Evolutionary conservation across 306 rosid genomes (phyloP), one percentile per base, ranked within the genome.

Genomic region (Ochetophila trinervis): DNA sequence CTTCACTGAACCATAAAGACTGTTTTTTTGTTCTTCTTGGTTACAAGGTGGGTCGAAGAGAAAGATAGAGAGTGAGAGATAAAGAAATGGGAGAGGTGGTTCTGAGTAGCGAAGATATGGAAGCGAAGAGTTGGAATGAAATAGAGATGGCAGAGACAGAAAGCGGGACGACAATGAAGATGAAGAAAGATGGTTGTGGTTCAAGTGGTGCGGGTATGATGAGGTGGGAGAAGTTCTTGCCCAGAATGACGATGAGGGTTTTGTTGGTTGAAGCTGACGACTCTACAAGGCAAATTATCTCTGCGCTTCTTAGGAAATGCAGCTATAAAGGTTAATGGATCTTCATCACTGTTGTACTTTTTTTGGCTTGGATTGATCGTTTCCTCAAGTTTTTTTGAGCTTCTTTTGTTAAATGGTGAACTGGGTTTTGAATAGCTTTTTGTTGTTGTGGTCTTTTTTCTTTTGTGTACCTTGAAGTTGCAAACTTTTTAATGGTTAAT

Each of bases 251-350:
- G 73, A 53, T 94, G 71, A 85, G 96, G 64, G 96, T 94, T 1
- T 71, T 94, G 53, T 75, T 94, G 66, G 96, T 88, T 34, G 99
- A 94, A 74, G 86, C 99, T 4, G 99, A 94, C 72, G 99, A 94
- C 34, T 94, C 91, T 51, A 94, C 99, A 4, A 80, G 99, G 42
- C 99, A 94, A 79, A 88, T 94, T 75, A 85, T 94, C 10, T 71
- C 90, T 10, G 96, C 97, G 21, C 96, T 94, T 76, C 97, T 94
- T 19, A 84, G 97, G 64, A 94, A 94, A 83, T 94, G 97, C 69
- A 77, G 84, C 76, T 94, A 90, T 75, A 88, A 79, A 88, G 99
- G 99, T 94, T 5, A 6, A 77, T 61, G 57, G 30, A 56, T 20
- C 14, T n/a, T 44, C 1, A 47, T 19, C 18, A 34, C 7, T 22